These are phyloP conservation scores for Candolleomyces efflorescens DNA, from an alignment of 768 basidiomycete species.

Conservation along the genomic window DNA sequence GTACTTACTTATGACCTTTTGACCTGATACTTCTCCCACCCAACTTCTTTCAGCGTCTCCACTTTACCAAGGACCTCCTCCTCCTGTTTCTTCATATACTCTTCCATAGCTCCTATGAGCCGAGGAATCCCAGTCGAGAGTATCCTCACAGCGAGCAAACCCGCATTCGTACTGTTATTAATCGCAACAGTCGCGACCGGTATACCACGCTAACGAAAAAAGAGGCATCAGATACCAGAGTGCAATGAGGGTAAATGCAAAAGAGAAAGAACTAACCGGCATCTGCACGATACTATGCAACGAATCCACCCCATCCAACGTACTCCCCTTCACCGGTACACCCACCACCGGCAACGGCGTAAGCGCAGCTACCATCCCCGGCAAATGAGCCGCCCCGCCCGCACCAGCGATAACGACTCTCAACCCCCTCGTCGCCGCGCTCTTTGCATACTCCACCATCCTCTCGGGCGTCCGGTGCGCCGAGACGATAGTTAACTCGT, in stretches of 20 bases:
- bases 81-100: conserved; percentile 66
- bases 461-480: conserved; percentile 94
- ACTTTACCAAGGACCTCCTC: conserved; percentile 78
- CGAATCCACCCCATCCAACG: conserved; percentile 95
- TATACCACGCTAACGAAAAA: conserved; percentile 70
- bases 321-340: conserved; percentile 94
- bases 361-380: conserved; percentile 98
- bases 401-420: conserved; percentile 89
- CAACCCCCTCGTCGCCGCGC: conserved; percentile 63
- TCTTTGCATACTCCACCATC: conserved; percentile 75
- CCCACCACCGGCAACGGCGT: conserved; percentile 91
- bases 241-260: conserved; percentile 3
- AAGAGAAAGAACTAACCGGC: conserved; percentile 66
- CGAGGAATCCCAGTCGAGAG: conserved; percentile 69
- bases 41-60: conserved; percentile 65
- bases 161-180: conserved; percentile 93
- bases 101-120: conserved; percentile 63
- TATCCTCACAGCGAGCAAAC: conserved; percentile 87
- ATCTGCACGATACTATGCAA: conserved; percentile 97
- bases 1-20: conserved; percentile 16
- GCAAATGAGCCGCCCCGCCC: conserved; percentile 97
- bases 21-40: conserved; percentile 82
- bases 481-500: conserved; percentile 93
- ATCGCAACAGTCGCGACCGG: conserved; percentile 98
- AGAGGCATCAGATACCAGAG: background rate